Conservation (phyloP, 2,329 filamentous ascomycete species). For the Epichloe scottii region DNA sequence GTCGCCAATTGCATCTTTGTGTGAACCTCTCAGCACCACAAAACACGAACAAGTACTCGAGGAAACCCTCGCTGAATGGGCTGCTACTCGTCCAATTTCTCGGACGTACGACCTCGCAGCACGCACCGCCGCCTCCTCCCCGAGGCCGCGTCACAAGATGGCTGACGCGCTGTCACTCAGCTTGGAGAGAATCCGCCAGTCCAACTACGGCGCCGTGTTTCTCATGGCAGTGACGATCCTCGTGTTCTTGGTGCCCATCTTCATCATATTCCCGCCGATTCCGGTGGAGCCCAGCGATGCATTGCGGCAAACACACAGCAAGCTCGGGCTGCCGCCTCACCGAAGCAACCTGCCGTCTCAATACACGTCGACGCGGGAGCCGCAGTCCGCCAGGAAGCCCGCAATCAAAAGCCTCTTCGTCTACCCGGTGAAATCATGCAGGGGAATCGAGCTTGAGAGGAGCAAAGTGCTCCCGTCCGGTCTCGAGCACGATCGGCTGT, state of each 20-base stretch:
- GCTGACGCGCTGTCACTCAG: background rate
- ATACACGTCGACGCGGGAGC: conserved; percentile 11
- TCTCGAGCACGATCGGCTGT: conserved; percentile 69
- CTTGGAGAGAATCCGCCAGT: conserved; percentile 8
- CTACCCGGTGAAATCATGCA: conserved; percentile 76
- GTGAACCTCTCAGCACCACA: too few relatives aligned
- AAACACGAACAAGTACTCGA: too few relatives aligned
- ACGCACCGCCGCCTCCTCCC: background rate
- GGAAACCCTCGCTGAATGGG: too few relatives aligned
- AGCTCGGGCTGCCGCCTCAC: conserved; percentile 27
- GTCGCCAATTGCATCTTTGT: background rate
- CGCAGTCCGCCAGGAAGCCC: conserved; percentile 11
- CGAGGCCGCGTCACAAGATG: background rate
- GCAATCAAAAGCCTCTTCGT: conserved; percentile 54
- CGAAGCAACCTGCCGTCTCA: conserved; percentile 25
- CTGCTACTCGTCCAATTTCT: too few relatives aligned
- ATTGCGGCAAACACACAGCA: conserved; percentile 40
- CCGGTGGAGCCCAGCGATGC: conserved; percentile 40
- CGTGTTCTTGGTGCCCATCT: conserved; percentile 40
- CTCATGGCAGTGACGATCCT: conserved; percentile 31
- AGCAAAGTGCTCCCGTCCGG: conserved; percentile 55
- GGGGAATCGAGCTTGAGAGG: conserved; percentile 57
- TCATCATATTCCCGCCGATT: conserved; percentile 42
- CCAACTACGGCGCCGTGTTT: conserved; percentile 22
- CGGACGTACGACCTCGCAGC: too few relatives aligned